A percentile compares a stretch with the other conserved stretches of the same genome.
phyloP scores from a whole-genome alignment of 345 rosid genomes.

The Eucalyptus marginata region DNA sequence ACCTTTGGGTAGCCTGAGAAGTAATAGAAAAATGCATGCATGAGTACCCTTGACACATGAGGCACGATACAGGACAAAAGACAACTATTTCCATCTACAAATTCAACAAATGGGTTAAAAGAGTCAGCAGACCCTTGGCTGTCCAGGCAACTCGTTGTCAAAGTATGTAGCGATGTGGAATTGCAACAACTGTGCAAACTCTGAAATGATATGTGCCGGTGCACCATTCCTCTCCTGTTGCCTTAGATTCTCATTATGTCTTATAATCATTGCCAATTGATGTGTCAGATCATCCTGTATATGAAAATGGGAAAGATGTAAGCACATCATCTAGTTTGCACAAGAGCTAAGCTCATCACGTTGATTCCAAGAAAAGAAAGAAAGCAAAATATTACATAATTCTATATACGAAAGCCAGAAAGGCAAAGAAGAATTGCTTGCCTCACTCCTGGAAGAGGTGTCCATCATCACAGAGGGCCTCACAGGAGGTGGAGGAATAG shows the following conservation, averaged over 20 bases:
- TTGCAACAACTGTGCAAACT: slow-evolving; percentile 91
- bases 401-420: neutral
- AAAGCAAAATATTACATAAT: neutral
- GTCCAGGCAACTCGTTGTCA: slow-evolving; percentile 97
- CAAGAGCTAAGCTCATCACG: neutral
- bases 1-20: slow-evolving; percentile 88
- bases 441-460: slow-evolving; percentile 90
- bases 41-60: neutral
- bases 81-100: neutral
- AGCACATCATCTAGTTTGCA: neutral
- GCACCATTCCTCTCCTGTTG: slow-evolving; percentile 92
- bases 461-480: slow-evolving; percentile 99
- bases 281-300: slow-evolving; percentile 90
- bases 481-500: slow-evolving; percentile 98
- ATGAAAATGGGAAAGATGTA: neutral
- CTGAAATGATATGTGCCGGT: slow-evolving; percentile 94
- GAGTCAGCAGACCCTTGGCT: slow-evolving; percentile 68
- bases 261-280: slow-evolving; percentile 85
- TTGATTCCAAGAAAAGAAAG: neutral
- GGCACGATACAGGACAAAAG: neutral
- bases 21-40: neutral
- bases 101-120: neutral
- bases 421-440: slow-evolving; percentile 1
- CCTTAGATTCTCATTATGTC: slow-evolving; percentile 87
- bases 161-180: slow-evolving; percentile 92